A percentile compares a stretch with the other conserved stretches of the same genome.
phyloP scores from a whole-genome alignment of 331 rosid genomes.

The Cydonia oblonga region DNA sequence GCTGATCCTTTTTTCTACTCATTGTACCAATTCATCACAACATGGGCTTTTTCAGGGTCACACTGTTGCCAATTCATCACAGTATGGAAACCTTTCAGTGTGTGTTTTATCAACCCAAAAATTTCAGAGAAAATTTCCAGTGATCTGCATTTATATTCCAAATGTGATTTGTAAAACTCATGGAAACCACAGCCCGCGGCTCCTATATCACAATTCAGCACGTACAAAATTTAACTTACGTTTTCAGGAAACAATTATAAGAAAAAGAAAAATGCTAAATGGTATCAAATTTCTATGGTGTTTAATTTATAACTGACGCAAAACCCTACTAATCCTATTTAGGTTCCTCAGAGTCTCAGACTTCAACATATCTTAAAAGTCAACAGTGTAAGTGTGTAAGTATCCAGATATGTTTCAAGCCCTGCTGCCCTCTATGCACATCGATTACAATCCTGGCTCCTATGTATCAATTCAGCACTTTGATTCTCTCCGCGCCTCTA shows the following conservation, averaged over 20 bases:
- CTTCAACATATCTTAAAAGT: background rate
- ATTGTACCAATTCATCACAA: background rate
- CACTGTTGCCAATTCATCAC: background rate
- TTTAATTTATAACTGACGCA: background rate
- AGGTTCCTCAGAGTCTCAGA: background rate
- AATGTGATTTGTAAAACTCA: background rate
- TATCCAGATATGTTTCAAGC: no score
- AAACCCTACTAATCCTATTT: background rate
- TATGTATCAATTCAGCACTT: background rate
- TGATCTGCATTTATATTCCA: background rate
- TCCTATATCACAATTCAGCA: background rate
- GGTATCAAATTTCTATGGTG: background rate
- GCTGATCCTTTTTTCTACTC: background rate
- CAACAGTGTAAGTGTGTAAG: no score
- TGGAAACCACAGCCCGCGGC: background rate
- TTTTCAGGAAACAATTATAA: background rate
- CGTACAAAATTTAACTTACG: background rate
- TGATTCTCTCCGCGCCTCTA: background rate
- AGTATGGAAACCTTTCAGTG: background rate
- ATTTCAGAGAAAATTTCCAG: background rate
- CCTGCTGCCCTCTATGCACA: background rate
- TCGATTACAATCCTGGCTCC: background rate
- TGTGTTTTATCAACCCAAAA: background rate
- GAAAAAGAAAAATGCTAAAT: background rate
- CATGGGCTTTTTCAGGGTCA: background rate